Conservation (phyloP, 768 basidiomycete species). For the Tubosaeta brunneosetosa region DNA sequence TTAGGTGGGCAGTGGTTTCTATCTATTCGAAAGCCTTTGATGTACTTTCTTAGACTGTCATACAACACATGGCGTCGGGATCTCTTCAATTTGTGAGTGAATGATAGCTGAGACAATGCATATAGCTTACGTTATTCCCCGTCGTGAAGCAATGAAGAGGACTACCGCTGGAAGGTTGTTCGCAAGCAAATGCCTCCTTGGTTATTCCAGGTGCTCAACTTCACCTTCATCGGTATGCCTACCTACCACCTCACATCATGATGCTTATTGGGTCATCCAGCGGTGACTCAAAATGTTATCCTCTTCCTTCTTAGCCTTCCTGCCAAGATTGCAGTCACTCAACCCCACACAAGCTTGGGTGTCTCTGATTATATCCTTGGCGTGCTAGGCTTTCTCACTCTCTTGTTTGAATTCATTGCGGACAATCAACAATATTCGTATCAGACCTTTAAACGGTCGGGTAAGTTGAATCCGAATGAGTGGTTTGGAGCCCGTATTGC, state of each 20-base stretch:
- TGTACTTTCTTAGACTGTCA: slow-evolving; percentile 43
- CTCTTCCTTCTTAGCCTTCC: slow-evolving; percentile 70
- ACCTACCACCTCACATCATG: not conserved
- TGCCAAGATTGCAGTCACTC: slow-evolving; percentile 47
- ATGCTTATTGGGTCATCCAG: slow-evolving; percentile 29
- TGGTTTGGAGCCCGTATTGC: slow-evolving; percentile 64
- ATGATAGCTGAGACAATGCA: not conserved
- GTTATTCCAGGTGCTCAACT: slow-evolving; percentile 59
- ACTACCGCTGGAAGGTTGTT: slow-evolving; percentile 87
- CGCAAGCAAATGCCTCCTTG: slow-evolving; percentile 51
- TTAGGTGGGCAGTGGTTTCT: slow-evolving; percentile 35
- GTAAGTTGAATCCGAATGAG: slow-evolving; percentile 37
- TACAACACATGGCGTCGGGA: slow-evolving; percentile 86
- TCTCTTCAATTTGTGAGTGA: slow-evolving; percentile 62
- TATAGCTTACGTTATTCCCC: not conserved
- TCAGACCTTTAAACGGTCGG: slow-evolving; percentile 67
- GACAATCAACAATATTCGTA: slow-evolving; percentile 92
- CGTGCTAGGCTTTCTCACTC: slow-evolving; percentile 48
- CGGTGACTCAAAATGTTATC: slow-evolving; percentile 74
- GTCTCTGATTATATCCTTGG: slow-evolving; percentile 62
- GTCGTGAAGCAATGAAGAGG: slow-evolving; percentile 64
- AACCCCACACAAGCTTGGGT: slow-evolving; percentile 50
- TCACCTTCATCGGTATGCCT: slow-evolving; percentile 60
- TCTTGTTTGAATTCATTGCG: slow-evolving; percentile 73
- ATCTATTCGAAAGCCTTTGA: slow-evolving; percentile 20